Conservation (phyloP, 192 early-diverging fungal genomes). For the Mortierella claussenii region DNA sequence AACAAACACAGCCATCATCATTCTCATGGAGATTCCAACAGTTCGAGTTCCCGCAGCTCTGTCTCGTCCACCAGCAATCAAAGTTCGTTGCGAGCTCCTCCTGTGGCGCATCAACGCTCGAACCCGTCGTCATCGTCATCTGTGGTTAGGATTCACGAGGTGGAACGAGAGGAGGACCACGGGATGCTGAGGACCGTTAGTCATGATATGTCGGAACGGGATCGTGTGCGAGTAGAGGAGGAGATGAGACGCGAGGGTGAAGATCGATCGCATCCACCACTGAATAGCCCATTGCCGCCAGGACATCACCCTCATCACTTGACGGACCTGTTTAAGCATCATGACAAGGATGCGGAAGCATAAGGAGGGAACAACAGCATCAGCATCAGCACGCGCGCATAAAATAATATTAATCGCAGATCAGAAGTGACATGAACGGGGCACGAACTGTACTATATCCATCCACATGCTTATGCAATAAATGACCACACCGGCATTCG, state of each 20-base stretch:
- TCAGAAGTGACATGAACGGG: too few relatives aligned
- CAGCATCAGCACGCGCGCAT: too few relatives aligned
- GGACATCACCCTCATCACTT: conserved; percentile 25
- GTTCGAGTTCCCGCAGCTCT: conserved; percentile 4
- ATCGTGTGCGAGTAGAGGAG: neutral
- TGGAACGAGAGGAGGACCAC: conserved; percentile 39
- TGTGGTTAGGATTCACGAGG: conserved; percentile 22
- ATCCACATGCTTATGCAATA: too few relatives aligned
- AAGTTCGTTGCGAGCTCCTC: neutral
- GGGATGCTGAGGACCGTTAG: conserved; percentile 31
- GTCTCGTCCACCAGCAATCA: neutral
- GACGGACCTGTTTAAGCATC: conserved; percentile 27
- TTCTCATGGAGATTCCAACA: neutral
- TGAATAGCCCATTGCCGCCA: neutral
- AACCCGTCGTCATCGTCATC: neutral
- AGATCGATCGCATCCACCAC: neutral
- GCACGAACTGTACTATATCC: too few relatives aligned
- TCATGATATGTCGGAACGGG: conserved; percentile 22
- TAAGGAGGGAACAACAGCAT: neutral
- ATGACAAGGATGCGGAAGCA: conserved; percentile 1
- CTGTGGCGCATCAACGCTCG: conserved; percentile 5
- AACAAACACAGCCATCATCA: too few relatives aligned
- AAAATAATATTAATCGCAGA: too few relatives aligned
- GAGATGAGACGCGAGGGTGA: neutral
- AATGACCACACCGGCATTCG: too few relatives aligned